These are phyloP conservation scores for Eucalyptus virginea DNA, from an alignment of 345 rosid species.

Conservation along the genomic window DNA sequence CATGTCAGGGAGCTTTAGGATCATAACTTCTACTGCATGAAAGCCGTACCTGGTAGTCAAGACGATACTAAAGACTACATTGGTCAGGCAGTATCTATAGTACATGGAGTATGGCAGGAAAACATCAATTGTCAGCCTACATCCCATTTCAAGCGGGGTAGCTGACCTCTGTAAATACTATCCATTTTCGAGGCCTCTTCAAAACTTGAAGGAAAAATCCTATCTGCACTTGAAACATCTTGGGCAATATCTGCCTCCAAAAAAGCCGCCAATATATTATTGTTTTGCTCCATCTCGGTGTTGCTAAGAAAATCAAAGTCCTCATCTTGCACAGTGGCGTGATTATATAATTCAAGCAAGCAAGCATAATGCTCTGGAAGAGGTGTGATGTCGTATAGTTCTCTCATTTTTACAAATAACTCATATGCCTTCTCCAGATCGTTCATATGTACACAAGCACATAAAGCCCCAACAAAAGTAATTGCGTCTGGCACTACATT, in stretches of 20 bases:
- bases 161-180: not conserved
- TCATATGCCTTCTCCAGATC: slow-evolving; percentile 28
- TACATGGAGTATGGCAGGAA: not conserved
- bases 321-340: slow-evolving; percentile 12
- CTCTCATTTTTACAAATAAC: slow-evolving; percentile 36
- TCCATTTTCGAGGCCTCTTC: not conserved
- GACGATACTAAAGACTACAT: not conserved
- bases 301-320: not conserved
- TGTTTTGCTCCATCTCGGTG: slow-evolving; percentile 1
- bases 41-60: not conserved
- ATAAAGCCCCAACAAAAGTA: slow-evolving; percentile 66
- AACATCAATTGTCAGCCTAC: slow-evolving; percentile 6
- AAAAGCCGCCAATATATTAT: not conserved
- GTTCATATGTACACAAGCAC: slow-evolving; percentile 46
- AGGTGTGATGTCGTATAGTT: slow-evolving; percentile 32
- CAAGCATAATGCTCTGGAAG: slow-evolving; percentile 45
- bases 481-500: slow-evolving; percentile 45
- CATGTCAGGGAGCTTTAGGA: not conserved
- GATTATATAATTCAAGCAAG: slow-evolving; percentile 46
- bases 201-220: not conserved
- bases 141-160: slow-evolving; percentile 22
- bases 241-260: not conserved
- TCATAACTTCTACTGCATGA: not conserved
- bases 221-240: not conserved
- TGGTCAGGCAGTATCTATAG: not conserved